phyloP scores from a whole-genome alignment of 2,329 filamentous ascomycete species.

The Apiospora aurea region DNA sequence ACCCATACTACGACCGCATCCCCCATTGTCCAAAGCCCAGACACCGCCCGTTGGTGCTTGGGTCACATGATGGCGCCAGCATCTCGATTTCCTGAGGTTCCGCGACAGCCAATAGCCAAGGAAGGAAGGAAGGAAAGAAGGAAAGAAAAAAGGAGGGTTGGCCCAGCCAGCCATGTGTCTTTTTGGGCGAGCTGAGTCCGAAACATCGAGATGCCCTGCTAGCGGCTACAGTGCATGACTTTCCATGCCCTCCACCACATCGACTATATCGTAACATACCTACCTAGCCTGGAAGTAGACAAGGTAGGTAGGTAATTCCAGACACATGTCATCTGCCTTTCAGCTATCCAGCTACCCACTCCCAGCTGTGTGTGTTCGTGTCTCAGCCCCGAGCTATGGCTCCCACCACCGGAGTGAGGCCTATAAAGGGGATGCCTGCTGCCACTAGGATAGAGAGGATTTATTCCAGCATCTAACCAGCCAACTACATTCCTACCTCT shows the following conservation, averaged over 20 bases:
- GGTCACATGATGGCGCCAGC: not conserved
- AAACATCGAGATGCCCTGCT: not conserved
- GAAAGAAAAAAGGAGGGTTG: too few species aligned
- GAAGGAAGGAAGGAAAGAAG: too few species aligned
- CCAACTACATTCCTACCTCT: not conserved
- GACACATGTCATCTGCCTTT: not conserved
- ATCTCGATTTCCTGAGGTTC: not conserved
- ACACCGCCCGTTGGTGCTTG: not conserved
- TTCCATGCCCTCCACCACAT: not conserved
- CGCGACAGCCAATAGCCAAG: not conserved
- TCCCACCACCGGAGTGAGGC: not conserved
- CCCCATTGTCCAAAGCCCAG: not conserved
- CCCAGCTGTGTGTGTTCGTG: not conserved
- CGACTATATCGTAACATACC: not conserved
- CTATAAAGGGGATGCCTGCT: not conserved
- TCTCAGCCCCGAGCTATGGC: not conserved
- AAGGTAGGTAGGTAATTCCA: not conserved
- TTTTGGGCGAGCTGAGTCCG: not conserved
- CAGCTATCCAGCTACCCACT: conserved; percentile 3
- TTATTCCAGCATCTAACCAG: conserved; percentile 15
- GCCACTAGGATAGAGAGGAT: not conserved
- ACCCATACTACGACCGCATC: too few species aligned
- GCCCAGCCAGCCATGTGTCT: not conserved
- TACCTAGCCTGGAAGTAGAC: not conserved
- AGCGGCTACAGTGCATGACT: not conserved